phyloP scores from a whole-genome alignment of 2,329 filamentous ascomycete genomes.

The Arthrobotrys conoides region DNA sequence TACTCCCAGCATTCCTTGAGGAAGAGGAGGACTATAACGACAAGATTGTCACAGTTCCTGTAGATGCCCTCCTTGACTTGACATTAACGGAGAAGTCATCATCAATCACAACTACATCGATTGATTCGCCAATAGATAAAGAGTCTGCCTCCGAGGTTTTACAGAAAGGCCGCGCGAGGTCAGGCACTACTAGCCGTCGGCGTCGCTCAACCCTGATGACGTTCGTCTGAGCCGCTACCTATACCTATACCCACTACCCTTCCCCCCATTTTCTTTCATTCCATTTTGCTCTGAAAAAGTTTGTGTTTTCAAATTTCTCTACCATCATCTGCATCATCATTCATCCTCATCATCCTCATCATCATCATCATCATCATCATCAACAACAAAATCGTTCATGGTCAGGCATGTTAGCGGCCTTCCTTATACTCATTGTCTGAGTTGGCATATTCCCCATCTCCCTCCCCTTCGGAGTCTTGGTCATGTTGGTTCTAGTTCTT shows the following conservation, averaged over 20 bases:
- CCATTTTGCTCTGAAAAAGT: conserved; percentile 27
- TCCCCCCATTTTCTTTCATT: background rate
- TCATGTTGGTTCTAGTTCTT: conserved; percentile 48
- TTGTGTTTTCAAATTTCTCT: conserved; percentile 36
- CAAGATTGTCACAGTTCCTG: conserved; percentile 31
- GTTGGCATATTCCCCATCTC: conserved; percentile 48
- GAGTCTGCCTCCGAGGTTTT: conserved; percentile 25
- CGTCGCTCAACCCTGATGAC: conserved; percentile 60
- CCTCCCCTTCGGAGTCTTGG: conserved; percentile 54
- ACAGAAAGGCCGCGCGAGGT: conserved; percentile 49
- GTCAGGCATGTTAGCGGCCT: conserved; percentile 35
- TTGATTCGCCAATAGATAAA: conserved; percentile 28
- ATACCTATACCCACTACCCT: background rate
- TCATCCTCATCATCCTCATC: conserved; percentile 20
- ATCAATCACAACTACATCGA: conserved; percentile 2
- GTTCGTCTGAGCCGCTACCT: conserved; percentile 34
- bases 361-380: conserved; percentile 24
- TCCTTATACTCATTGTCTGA: conserved; percentile 40
- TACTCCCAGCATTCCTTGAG: conserved; percentile 53
- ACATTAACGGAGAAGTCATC: conserved; percentile 46
- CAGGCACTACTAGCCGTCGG: conserved; percentile 44
- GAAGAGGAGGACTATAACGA: conserved; percentile 18
- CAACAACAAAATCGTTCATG: conserved; percentile 36
- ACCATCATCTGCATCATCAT: conserved; percentile 56
- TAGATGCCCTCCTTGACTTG: conserved; percentile 50